Evolutionary conservation across 306 rosid genomes (phyloP).

Genomic region (Pyrus bretschneideri): DNA sequence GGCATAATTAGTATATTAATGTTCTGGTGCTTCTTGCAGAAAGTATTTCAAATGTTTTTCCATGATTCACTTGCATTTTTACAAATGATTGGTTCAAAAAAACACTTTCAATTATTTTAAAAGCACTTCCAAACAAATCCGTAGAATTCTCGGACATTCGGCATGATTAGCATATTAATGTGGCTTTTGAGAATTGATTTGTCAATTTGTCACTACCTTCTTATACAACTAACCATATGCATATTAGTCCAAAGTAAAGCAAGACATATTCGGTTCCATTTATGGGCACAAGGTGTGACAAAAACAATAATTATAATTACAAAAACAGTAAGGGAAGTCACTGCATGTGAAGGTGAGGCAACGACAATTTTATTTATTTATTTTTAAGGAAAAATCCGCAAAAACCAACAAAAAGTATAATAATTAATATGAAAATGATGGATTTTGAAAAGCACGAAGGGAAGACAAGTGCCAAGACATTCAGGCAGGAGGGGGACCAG

Average conservation of each 20-base stretch:
- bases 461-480: background rate
- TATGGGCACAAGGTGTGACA: conserved; percentile 10
- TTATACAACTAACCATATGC: background rate
- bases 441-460: background rate
- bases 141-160: background rate
- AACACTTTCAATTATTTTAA: no score
- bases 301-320: background rate
- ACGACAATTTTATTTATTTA: background rate
- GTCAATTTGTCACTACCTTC: background rate
- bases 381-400: background rate
- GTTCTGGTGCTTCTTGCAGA: no score
- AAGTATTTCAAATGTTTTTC: no score
- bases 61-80: no score
- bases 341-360: background rate
- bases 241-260: background rate
- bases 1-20: no score
- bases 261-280: background rate
- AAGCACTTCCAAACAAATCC: no score
- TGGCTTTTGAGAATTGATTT: background rate
- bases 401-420: background rate
- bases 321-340: no score
- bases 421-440: background rate
- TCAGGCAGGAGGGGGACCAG: background rate
- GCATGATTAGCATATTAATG: background rate
- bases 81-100: no score